Evolutionary conservation across 305 asterid species (phyloP), one percentile per base, ranked within the genome.

Genomic region (Coffea humblotiana): DNA sequence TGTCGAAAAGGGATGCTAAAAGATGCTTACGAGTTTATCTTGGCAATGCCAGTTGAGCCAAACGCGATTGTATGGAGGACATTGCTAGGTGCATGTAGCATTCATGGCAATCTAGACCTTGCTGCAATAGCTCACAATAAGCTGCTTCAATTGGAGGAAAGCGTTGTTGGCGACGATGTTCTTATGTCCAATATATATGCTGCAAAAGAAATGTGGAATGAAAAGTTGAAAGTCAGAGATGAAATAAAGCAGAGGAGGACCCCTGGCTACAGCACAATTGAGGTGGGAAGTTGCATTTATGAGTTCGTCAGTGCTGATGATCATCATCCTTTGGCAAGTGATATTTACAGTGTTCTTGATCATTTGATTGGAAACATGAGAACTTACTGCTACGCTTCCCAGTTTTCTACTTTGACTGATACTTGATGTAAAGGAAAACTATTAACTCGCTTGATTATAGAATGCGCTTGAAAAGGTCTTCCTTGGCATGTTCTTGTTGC

Each of bases 41-140:
- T 75, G 51, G 82, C 56, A 32, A 88, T 90, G 93, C 88, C 85
- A 3, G 23, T 87, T 85, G 90, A 83, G 82, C 88, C 92, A 8
- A 86, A 78, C 79, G 90, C 75, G 9, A 78, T 85, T n/a, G 60
- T 87, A 23, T 91, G 92, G 94, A 90, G 94, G 75, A 90, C 91
- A 21, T 72, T 91, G 72, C 81, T 90, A 15, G 86, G 88, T 76
- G 90, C 91, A 2, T 91, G 94, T 77, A 81, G 86, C 86, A 85
- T 86, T 64, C 87, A 91, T 77, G 71, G 71, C 32, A 75, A 79
- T 43, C 40, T 51, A 56, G 83, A 83, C 66, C 83, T 85, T 76
- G 83, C 85, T 49, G 75, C 72, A 63, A 8, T 18, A 19, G 71
- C 79, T 61, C 47, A 32, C 25, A 10, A 63, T 10, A 76, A 25